These are phyloP conservation scores for Geotrichum restrictum DNA, from an alignment of 1,139 yeast species.

Conservation along the genomic window DNA sequence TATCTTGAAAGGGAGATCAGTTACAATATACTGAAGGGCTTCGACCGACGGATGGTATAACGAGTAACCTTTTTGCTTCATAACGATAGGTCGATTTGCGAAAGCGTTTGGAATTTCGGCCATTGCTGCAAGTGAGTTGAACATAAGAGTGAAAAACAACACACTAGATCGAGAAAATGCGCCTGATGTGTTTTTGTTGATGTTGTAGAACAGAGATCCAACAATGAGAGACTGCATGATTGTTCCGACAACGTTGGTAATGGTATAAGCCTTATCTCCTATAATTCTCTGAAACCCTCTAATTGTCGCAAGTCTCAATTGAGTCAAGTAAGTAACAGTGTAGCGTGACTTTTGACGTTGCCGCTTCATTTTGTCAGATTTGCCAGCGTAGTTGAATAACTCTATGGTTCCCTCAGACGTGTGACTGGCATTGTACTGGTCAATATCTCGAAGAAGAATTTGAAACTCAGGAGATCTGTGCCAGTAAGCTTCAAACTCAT, in stretches of 20 bases:
- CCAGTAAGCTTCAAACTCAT: slow-evolving; percentile 56
- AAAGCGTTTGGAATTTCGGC: slow-evolving; percentile 44
- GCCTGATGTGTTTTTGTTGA: slow-evolving; percentile 46
- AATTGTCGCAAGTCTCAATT: slow-evolving; percentile 36
- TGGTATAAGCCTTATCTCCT: slow-evolving; percentile 51
- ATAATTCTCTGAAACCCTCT: slow-evolving; percentile 54
- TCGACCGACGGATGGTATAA: slow-evolving; percentile 47
- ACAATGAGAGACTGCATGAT: slow-evolving; percentile 50
- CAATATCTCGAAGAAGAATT: slow-evolving; percentile 40
- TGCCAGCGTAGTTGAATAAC: slow-evolving; percentile 19
- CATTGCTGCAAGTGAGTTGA: slow-evolving; percentile 42
- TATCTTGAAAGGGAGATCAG: slow-evolving; percentile 40
- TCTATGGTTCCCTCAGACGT: slow-evolving; percentile 38
- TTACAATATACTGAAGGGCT: slow-evolving; percentile 40
- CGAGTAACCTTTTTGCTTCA: slow-evolving; percentile 44
- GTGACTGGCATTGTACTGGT: slow-evolving; percentile 40
- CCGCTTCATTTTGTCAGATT: slow-evolving; percentile 34
- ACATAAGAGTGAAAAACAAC: slow-evolving; percentile 43
- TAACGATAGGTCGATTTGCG: slow-evolving; percentile 41
- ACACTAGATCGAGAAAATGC: slow-evolving; percentile 51
- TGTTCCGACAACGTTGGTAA: slow-evolving; percentile 47
- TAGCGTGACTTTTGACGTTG: slow-evolving; percentile 37
- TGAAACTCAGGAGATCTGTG: slow-evolving; percentile 47
- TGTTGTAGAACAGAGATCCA: slow-evolving; percentile 52
- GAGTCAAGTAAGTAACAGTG: slow-evolving; percentile 38